Evolutionary conservation across 1,284 basidiomycete species (phyloP).

Genomic region (Puccinia coronata): DNA sequence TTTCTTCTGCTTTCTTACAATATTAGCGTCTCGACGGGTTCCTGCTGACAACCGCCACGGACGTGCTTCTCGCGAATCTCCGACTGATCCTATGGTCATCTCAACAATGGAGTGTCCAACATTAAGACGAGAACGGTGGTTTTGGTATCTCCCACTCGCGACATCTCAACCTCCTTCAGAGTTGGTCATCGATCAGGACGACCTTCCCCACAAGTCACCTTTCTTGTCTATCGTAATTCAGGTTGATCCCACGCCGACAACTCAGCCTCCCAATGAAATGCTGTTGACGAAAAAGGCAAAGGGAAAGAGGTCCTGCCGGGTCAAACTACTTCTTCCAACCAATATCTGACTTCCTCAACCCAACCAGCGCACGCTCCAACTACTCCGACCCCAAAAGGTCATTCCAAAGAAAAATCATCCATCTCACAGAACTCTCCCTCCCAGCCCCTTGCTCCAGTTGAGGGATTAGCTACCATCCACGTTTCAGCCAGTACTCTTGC

Average conservation of each 20-base stretch:
- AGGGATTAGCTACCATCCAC: slow-evolving; percentile 37
- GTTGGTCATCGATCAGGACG: neutral
- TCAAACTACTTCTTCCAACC: slow-evolving; percentile 50
- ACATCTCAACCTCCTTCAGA: no score
- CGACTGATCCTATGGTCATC: no score
- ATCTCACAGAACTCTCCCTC: neutral
- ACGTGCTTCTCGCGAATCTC: no score
- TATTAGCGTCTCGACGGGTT: no score
- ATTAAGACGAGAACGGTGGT: no score
- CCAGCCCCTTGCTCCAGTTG: neutral
- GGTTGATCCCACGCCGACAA: slow-evolving; percentile 38
- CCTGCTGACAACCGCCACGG: no score
- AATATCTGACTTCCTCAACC: slow-evolving; percentile 41
- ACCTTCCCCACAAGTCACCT: no score
- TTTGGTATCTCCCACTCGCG: no score
- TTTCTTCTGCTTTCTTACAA: no score
- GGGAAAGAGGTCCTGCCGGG: slow-evolving; percentile 53
- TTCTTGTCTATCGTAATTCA: slow-evolving; percentile 46
- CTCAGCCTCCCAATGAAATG: neutral
- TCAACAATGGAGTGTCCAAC: no score
- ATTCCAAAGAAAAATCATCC: slow-evolving; percentile 12
- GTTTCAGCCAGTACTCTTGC: slow-evolving; percentile 7
- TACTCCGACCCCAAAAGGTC: slow-evolving; percentile 23
- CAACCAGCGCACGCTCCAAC: neutral
- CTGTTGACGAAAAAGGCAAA: slow-evolving; percentile 37